Evolutionary conservation across 2,329 filamentous ascomycete species (phyloP).

Genomic region (Chrysoporthe puriensis): DNA sequence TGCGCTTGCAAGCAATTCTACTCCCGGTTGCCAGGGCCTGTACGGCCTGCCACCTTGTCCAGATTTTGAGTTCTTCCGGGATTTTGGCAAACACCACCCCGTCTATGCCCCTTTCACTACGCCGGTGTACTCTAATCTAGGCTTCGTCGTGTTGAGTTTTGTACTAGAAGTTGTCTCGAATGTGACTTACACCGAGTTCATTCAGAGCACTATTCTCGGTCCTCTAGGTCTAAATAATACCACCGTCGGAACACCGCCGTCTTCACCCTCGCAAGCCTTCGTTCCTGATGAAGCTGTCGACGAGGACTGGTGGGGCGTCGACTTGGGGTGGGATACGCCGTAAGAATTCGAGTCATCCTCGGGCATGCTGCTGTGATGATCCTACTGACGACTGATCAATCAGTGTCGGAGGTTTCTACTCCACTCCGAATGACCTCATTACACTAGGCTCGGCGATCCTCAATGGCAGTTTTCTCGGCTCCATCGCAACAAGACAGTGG

Average conservation of each 20-base stretch:
- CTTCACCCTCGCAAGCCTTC: slow-evolving; percentile 39
- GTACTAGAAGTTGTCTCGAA: slow-evolving; percentile 50
- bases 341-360: neutral
- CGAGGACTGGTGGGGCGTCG: slow-evolving; percentile 37
- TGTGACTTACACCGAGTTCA: slow-evolving; percentile 43
- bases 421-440: slow-evolving; percentile 36
- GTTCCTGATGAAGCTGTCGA: slow-evolving; percentile 37
- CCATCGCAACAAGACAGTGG: slow-evolving; percentile 35
- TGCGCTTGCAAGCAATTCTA: slow-evolving; percentile 34
- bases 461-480: slow-evolving; percentile 31
- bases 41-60: slow-evolving; percentile 39
- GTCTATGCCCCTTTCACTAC: slow-evolving; percentile 47
- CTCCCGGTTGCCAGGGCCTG: slow-evolving; percentile 41
- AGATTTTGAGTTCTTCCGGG: slow-evolving; percentile 35
- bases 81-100: slow-evolving; percentile 40
- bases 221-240: slow-evolving; percentile 45
- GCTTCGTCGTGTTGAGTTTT: slow-evolving; percentile 48
- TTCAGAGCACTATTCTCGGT: slow-evolving; percentile 45
- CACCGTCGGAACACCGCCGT: slow-evolving; percentile 42
- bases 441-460: slow-evolving; percentile 36
- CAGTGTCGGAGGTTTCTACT: slow-evolving; percentile 36
- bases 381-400: neutral
- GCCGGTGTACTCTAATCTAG: slow-evolving; percentile 55
- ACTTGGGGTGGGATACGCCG: slow-evolving; percentile 30
- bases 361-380: neutral